Conservation (phyloP, 192 early-diverging fungal species). For the Coemansia sp. region DNA sequence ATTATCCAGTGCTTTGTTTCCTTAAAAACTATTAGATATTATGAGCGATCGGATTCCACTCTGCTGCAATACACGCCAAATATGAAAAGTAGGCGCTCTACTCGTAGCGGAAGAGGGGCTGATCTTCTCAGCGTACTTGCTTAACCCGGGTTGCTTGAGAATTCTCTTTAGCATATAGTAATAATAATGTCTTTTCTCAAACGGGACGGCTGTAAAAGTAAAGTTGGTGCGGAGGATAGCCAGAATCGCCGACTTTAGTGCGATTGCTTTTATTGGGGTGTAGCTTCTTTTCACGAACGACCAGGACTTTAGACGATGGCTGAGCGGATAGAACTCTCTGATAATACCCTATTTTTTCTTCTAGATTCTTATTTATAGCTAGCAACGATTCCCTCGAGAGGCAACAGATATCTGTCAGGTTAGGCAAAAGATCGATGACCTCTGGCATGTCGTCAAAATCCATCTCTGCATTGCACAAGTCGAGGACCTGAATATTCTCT, state of each 20-base stretch:
- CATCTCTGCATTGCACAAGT: background rate
- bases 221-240: background rate
- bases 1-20: too few species aligned
- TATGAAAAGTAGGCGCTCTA: background rate
- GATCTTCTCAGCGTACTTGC: slow-evolving; percentile 1
- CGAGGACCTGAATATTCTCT: slow-evolving; percentile 6
- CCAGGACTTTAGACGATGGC: slow-evolving; percentile 9
- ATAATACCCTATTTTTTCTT: background rate
- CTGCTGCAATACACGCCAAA: background rate
- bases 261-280: background rate
- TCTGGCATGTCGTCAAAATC: background rate
- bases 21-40: too few species aligned
- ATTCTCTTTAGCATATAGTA: background rate
- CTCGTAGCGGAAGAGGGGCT: background rate
- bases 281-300: background rate
- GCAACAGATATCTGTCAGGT: background rate
- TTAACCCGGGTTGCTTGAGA: background rate
- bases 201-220: background rate
- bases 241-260: background rate
- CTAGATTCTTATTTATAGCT: background rate
- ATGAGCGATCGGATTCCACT: too few species aligned
- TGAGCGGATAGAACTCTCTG: background rate
- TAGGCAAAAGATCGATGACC: background rate
- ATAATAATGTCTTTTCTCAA: background rate
- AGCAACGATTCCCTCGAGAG: background rate